These are phyloP conservation scores for Mortierella sp. DNA, from an alignment of 371 early-diverging fungal species.

Conservation along the genomic window DNA sequence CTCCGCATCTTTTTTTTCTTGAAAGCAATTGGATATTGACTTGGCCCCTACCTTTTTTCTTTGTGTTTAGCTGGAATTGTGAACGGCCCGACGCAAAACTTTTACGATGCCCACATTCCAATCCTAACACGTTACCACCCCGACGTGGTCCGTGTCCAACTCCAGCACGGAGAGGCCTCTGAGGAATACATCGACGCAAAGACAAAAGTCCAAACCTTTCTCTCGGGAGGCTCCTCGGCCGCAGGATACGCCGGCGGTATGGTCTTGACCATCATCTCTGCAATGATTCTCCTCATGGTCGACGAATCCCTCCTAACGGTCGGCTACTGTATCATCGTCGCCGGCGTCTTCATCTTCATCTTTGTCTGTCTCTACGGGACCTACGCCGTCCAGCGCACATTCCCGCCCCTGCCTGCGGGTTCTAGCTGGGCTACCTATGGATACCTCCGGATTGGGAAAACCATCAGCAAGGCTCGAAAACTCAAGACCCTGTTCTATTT, in stretches of 20 bases:
- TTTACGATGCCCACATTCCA: constrained; percentile 72
- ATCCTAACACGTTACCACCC: constrained; percentile 64
- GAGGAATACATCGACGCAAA: constrained; percentile 33
- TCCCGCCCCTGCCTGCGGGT: constrained; percentile 40
- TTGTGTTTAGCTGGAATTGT: constrained; percentile 46
- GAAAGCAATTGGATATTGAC: background rate
- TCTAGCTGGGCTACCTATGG: constrained; percentile 28
- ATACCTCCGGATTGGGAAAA: constrained; percentile 42
- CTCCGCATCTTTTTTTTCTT: background rate
- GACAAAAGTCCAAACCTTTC: constrained; percentile 37
- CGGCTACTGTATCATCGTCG: constrained; percentile 40
- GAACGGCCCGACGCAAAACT: constrained; percentile 63
- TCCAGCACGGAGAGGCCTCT: constrained; percentile 26
- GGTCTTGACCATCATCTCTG: constrained; percentile 31
- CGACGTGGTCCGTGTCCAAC: constrained; percentile 42
- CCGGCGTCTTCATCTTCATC: constrained; percentile 18
- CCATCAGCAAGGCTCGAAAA: constrained; percentile 31
- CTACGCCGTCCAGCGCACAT: constrained; percentile 32
- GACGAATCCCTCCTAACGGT: constrained; percentile 24
- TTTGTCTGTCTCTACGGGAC: constrained; percentile 22
- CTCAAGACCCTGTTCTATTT: constrained; percentile 47
- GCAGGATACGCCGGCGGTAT: constrained; percentile 42
- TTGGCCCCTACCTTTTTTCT: background rate
- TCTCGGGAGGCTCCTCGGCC: constrained; percentile 49
- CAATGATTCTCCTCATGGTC: constrained; percentile 33